Base-by-base conservation (phyloP, 2,329 filamentous ascomycete genomes). In the Proliferodiscus dingleyae region DNA sequence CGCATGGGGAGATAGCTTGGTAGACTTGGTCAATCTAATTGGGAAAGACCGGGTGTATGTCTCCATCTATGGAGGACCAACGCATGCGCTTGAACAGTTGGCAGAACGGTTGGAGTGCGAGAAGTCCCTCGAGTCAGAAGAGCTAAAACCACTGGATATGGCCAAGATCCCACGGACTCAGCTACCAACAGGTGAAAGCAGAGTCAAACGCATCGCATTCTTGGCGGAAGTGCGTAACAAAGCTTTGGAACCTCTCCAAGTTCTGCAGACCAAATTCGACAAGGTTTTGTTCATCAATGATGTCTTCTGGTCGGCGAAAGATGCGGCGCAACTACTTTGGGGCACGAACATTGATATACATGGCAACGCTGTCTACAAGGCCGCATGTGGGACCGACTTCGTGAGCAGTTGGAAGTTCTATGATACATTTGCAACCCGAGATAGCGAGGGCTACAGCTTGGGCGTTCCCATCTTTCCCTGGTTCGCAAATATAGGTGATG, bases 171-270 rank as follows among this genome's bases (percentile, higher is more conserved):
- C 77, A 4, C 77, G 76, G 43, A 68, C 86, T 37, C 75, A 70
- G 2, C 68, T 87, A 28, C 81, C 83, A 2, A 78, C 77, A 46
- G 83, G 83, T 1, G 72, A 75, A 30, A 68, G 70, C 32, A 75
- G 80, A n/a, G 71, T 83, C 29, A 87, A 87, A 63, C 76, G 86
- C n/a, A 81, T 89, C 34, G 76, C 81, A 23, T 89, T 83, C 63
- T 70, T 89, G 16, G 83, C 86, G 10, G 79, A 84, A 61, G 80
- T 87, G 40, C 77, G 86, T 40, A 89, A 89, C 62, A 75, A 78
- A 37, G 85, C 83, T 0, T 65, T 89, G 19, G 68, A 72, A 29
- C 84, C 85, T 0, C 69, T 89, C 9, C 73, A 81, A 33, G 68
- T 69, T 23, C 48, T 57, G 3, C 64, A 66, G 16, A 64, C 60